Evolutionary conservation across 345 rosid genomes (phyloP), one percentile per base, ranked within the genome.

Genomic region (Orychophragmus violaceus): DNA sequence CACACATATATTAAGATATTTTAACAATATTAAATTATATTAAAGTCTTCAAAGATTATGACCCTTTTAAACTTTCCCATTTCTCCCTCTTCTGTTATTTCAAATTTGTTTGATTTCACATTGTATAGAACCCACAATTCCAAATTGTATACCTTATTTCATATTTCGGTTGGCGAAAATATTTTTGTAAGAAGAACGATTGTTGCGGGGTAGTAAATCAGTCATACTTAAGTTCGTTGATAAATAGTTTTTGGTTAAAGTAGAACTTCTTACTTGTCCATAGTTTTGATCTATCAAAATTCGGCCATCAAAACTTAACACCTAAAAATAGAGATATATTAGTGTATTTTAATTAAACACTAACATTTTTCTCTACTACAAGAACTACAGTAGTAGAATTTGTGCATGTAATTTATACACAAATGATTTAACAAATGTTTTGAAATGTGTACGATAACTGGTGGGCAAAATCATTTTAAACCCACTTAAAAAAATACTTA

Each of bases 11-110:
- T 39, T n/a, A 27, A 60, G 32, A 46, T 36, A 19, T 45, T 46
- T 46, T 23, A 55, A 10, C 25, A 62, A 39, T 39, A 52, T 39
- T n/a, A n/a, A n/a, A n/a, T 22, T 44, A 62, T 17, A 57, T 39
- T 19, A 56, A 71, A 54, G 52, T 56, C 53, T 53, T 72, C 25
- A 48, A 27, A 19, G 53, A 64, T 57, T 5, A 48, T 21, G 59
- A 64, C 70, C 19, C 25, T 56, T 62, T n/a, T 6, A 35, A 64
- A 63, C 32, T 71, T 71, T 63, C n/a, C 3, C 46, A 6, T 35
- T 33, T 44, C 27, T 24, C 57, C 58, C 66, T 50, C 57, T 12
- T 57, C 14, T 32, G 9, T 42, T 27, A 19, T 60, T 30, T 65
- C 64, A 66, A 48, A 50, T n/a, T 49, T 17, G 11, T 37, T 51